Evolutionary conservation across 768 basidiomycete genomes (phyloP).

Genomic region (Mrakia gelida): DNA sequence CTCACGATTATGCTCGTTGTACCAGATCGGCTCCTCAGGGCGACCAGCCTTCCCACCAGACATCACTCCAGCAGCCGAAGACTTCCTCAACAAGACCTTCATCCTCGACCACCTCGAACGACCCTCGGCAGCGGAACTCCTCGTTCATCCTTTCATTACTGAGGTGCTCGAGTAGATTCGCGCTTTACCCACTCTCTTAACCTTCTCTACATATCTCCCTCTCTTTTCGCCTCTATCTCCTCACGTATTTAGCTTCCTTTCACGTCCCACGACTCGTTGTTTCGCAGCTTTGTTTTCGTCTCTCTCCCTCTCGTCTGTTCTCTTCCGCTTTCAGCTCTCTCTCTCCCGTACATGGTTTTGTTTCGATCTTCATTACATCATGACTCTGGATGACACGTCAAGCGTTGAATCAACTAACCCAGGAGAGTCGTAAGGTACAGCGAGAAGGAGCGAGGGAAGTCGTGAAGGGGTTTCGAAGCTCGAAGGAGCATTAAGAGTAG

Average conservation of each 20-base stretch:
- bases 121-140: slow-evolving; percentile 70
- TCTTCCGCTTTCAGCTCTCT: no score
- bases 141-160: slow-evolving; percentile 68
- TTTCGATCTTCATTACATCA: no score
- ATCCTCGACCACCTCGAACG: slow-evolving; percentile 75
- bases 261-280: background rate
- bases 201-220: background rate
- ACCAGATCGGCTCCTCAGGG: slow-evolving; percentile 83
- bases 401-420: no score
- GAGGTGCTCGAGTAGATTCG: slow-evolving; percentile 11
- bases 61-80: slow-evolving; percentile 80
- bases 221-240: background rate
- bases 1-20: background rate
- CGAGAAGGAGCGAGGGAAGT: background rate
- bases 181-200: background rate
- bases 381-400: no score
- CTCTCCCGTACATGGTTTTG: no score
- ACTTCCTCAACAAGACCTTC: slow-evolving; percentile 84
- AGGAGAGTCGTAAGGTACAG: no score
- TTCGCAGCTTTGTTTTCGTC: background rate
- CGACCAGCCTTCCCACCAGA: slow-evolving; percentile 85
- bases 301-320: background rate
- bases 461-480: no score
- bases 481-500: background rate
- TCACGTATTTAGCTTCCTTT: background rate